A percentile compares a stretch with the other conserved stretches of the same genome.
Conservation (phyloP, 2,329 filamentous ascomycete genomes). For the Ilyonectria mors-panacis region DNA sequence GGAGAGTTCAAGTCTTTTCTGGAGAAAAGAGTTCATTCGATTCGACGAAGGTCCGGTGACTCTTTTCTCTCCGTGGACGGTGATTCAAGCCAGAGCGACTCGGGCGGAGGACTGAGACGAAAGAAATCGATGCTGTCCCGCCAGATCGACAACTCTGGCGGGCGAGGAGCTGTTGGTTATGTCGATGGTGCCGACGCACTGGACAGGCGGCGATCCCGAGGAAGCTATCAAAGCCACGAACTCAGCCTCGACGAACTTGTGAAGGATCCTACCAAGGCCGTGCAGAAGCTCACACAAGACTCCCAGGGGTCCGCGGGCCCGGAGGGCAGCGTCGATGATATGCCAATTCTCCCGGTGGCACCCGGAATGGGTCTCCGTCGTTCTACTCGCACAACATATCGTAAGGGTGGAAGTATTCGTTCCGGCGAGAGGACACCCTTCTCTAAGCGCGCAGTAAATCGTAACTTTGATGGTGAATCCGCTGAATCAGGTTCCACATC, state of each 20-base stretch:
- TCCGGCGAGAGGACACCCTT: slow-evolving; percentile 83
- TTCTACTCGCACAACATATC: slow-evolving; percentile 92
- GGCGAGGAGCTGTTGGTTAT: slow-evolving; percentile 74
- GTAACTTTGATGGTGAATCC: slow-evolving; percentile 72
- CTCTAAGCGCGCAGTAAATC: slow-evolving; percentile 78
- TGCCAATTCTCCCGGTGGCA: slow-evolving; percentile 86
- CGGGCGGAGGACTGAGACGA: slow-evolving; percentile 77
- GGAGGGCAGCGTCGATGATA: slow-evolving; percentile 74
- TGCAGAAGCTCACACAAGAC: slow-evolving; percentile 77
- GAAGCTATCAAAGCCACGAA: slow-evolving; percentile 68
- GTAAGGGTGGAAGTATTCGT: slow-evolving; percentile 86
- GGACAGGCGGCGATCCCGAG: slow-evolving; percentile 79
- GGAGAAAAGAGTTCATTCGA: slow-evolving; percentile 91
- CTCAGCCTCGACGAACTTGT: slow-evolving; percentile 87
- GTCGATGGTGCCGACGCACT: slow-evolving; percentile 87
- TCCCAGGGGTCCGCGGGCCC: slow-evolving; percentile 61
- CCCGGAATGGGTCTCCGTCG: slow-evolving; percentile 86
- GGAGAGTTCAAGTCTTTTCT: slow-evolving; percentile 98
- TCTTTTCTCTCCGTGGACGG: slow-evolving; percentile 72
- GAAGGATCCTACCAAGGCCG: slow-evolving; percentile 80
- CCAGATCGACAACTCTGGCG: slow-evolving; percentile 84
- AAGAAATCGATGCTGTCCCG: slow-evolving; percentile 97
- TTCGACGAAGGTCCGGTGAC: slow-evolving; percentile 86
- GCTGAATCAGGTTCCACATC: slow-evolving; percentile 48
- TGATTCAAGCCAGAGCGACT: slow-evolving; percentile 66